A percentile compares a stretch with the other conserved stretches of the same genome.
Evolutionary conservation across 371 early-diverging fungal species (phyloP).

Genomic region (Zancudomyces culisetae): DNA sequence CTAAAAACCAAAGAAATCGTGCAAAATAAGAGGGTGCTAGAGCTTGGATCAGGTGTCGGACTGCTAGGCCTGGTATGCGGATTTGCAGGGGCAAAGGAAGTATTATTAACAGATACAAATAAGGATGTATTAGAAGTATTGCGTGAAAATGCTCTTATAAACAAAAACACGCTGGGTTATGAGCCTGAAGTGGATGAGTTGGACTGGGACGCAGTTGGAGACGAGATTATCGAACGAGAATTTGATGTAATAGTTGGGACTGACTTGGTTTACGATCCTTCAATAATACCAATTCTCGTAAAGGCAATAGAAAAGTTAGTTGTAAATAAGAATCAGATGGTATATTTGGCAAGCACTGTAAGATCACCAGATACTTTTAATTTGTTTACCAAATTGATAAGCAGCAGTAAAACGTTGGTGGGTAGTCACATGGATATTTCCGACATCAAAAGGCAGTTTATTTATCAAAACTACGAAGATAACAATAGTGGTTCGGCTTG

Average conservation of each 20-base stretch:
- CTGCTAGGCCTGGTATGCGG: slow-evolving; percentile 1
- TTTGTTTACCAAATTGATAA: background rate
- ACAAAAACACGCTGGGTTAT: background rate
- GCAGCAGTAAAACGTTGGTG: no score
- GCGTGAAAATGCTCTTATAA: background rate
- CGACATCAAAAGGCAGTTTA: no score
- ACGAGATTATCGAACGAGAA: background rate
- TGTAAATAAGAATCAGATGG: slow-evolving; percentile 1
- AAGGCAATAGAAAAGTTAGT: background rate
- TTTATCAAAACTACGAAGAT: no score
- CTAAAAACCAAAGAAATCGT: background rate
- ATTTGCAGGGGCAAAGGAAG: background rate
- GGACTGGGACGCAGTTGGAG: background rate
- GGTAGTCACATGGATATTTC: no score
- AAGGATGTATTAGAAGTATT: slow-evolving; percentile 1
- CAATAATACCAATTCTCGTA: background rate
- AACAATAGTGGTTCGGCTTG: no score
- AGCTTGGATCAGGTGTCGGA: slow-evolving; percentile 2
- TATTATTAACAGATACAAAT: slow-evolving; percentile 1
- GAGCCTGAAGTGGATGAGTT: background rate
- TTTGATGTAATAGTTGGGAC: slow-evolving; percentile 4
- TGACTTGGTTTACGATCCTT: slow-evolving; percentile 2
- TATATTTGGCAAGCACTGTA: background rate
- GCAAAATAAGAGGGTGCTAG: background rate
- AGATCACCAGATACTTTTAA: background rate